A percentile compares a stretch with the other conserved stretches of the same genome.
Evolutionary conservation across 257 asterid genomes (phyloP).

Genomic region (Nicotiana tabacum): DNA sequence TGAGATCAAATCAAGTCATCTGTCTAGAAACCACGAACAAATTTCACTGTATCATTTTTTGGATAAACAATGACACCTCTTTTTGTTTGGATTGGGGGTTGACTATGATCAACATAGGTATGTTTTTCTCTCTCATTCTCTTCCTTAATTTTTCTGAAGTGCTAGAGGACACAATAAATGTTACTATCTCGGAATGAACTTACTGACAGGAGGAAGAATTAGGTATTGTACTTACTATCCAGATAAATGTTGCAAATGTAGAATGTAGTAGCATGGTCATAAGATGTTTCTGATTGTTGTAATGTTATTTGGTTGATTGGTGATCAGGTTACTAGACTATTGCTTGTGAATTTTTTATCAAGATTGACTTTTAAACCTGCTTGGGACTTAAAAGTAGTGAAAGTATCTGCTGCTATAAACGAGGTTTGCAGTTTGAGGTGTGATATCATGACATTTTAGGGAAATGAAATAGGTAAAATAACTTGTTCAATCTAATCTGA

Average conservation of each 20-base stretch:
- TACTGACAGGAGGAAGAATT: neutral
- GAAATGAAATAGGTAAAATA: neutral
- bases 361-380: neutral
- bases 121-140: neutral
- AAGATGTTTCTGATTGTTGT: no score
- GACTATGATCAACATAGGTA: constrained; percentile 95
- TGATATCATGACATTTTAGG: neutral
- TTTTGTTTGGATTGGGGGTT: constrained; percentile 85
- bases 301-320: no score
- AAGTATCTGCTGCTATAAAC: neutral
- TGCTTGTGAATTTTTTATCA: neutral
- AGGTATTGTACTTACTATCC: neutral
- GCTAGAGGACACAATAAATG: neutral
- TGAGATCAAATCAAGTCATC: no score
- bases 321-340: no score
- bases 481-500: neutral
- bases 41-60: no score
- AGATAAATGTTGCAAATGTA: neutral
- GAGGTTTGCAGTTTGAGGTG: neutral
- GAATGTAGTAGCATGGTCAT: no score
- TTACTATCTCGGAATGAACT: neutral
- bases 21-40: no score
- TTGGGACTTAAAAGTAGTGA: neutral
- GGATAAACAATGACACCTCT: constrained; percentile 43
- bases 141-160: neutral